Evolutionary conservation across 1,139 yeast species (phyloP).

Genomic region (Saccharomyces hybrid): DNA sequence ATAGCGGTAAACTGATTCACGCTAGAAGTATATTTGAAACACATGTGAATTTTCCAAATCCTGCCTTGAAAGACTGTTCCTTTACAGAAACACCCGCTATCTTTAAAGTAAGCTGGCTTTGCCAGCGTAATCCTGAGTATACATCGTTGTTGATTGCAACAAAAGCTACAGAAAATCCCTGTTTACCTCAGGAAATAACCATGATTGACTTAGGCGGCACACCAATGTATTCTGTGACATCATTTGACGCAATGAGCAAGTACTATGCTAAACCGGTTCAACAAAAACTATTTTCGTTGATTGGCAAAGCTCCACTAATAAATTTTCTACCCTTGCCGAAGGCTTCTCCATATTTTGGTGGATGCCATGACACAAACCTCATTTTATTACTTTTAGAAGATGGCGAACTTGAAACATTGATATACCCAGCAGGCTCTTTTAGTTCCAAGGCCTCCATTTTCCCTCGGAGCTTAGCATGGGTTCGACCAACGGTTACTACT

Average conservation of each 20-base stretch:
- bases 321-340: slow-evolving; percentile 47
- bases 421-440: slow-evolving; percentile 48
- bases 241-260: slow-evolving; percentile 73
- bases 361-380: slow-evolving; percentile 59
- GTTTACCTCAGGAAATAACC: slow-evolving; percentile 48
- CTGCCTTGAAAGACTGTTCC: slow-evolving; percentile 8
- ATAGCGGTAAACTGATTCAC: slow-evolving; percentile 60
- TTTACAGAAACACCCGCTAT: slow-evolving; percentile 15
- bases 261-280: slow-evolving; percentile 63
- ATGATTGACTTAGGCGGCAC: slow-evolving; percentile 75
- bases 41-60: slow-evolving; percentile 51
- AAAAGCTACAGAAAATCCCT: slow-evolving; percentile 38
- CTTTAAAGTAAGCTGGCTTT: slow-evolving; percentile 51
- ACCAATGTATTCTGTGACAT: slow-evolving; percentile 68
- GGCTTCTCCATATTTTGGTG: slow-evolving; percentile 57
- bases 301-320: slow-evolving; percentile 37
- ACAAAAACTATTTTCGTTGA: slow-evolving; percentile 48
- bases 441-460: slow-evolving; percentile 52
- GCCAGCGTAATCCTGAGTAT: slow-evolving; percentile 68
- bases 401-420: slow-evolving; percentile 48
- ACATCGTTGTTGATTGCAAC: slow-evolving; percentile 71
- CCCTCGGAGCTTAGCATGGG: slow-evolving; percentile 74
- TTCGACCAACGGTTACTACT: slow-evolving; percentile 60
- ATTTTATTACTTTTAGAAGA: slow-evolving; percentile 51
- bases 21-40: slow-evolving; percentile 68